A percentile compares a stretch with the other conserved stretches of the same genome.
These are phyloP conservation scores for Xylariomycetidae sp. DNA, from an alignment of 2,329 filamentous ascomycete genomes.

Conservation along the genomic window DNA sequence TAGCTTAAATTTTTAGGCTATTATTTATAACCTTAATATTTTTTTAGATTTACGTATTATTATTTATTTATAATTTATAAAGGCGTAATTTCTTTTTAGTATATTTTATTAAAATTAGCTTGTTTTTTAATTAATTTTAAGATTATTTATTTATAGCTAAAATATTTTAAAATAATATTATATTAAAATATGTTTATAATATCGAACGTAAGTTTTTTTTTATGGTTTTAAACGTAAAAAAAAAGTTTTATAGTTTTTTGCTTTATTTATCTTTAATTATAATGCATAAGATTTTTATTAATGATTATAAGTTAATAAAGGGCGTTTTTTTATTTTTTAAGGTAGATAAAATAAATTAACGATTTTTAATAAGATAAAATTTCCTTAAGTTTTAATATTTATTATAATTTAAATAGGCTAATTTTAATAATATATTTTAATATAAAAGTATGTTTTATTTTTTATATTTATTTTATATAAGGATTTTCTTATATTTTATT, in stretches of 20 bases:
- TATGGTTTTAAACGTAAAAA: not conserved
- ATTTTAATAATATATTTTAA: not conserved
- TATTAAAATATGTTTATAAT: constrained; percentile 1
- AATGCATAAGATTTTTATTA: not conserved
- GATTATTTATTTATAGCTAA: too few relatives aligned
- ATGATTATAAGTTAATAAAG: not conserved
- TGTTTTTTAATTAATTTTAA: too few relatives aligned
- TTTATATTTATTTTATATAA: not conserved
- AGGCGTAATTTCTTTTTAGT: constrained; percentile 1
- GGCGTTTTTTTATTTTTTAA: not conserved
- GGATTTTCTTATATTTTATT: too few relatives aligned
- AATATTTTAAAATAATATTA: constrained; percentile 1
- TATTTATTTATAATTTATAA: not conserved
- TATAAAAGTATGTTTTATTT: not conserved
- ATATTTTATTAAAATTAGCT: constrained; percentile 1
- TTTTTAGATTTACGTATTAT: constrained; percentile 1
- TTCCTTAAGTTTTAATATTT: not conserved
- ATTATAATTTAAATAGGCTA: not conserved
- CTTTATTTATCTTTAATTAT: not conserved
- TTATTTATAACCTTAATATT: not conserved
- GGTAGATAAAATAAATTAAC: not conserved
- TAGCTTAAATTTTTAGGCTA: not conserved
- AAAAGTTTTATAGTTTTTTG: constrained; percentile 1
- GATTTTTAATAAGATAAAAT: too few relatives aligned
- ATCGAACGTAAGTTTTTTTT: not conserved